Evolutionary conservation across 257 asterid genomes (phyloP), one percentile per base, ranked within the genome.

Genomic region (Henckelia pumila): DNA sequence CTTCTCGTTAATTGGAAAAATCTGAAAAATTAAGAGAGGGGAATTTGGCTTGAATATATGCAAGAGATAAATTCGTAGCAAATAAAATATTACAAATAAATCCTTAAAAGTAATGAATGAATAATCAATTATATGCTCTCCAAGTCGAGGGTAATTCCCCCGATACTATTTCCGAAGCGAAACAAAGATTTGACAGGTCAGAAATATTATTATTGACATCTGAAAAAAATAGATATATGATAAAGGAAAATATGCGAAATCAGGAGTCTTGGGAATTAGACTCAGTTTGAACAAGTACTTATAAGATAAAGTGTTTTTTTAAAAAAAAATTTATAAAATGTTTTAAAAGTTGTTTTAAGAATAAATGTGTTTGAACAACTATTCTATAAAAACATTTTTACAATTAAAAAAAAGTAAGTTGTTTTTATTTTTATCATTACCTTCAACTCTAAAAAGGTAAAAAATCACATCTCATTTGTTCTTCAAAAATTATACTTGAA

Each of bases 1-100:
- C 83, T 83, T 89, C 72, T 89, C 93, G 8, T 57, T 8, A 58
- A 20, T n/a, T 63, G 29, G 63, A 25, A 50, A 70, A 28, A 16
- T 8, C 33, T 59, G 30, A 9, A 50, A 66, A 33, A 57, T 25
- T 1, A 4, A 40, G 8, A 35, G 25, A 47, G 59, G 29, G 59
- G 28, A 20, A 11, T 17, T 35, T 22, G n/a, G 65, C 10, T 25
- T 67, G 49, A 55, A 64, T 17, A 4, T 3, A 25, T 23, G 8
- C 58, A 64, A 72, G 49, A 59, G 65, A 52, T 64, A 59, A 44
- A 67, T 28, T 19, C 8, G 6, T 47, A 47, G 7, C 2, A 44
- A 44, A 44, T 44, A 14, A 44, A 3, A 44, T 1, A 44, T 4
- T 40, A 63, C 37, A 35, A 20, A 29, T 35, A 16, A 57, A 59